Evolutionary conservation across 176 grass and related monocot species (phyloP).

Genomic region (Chloris gayana): DNA sequence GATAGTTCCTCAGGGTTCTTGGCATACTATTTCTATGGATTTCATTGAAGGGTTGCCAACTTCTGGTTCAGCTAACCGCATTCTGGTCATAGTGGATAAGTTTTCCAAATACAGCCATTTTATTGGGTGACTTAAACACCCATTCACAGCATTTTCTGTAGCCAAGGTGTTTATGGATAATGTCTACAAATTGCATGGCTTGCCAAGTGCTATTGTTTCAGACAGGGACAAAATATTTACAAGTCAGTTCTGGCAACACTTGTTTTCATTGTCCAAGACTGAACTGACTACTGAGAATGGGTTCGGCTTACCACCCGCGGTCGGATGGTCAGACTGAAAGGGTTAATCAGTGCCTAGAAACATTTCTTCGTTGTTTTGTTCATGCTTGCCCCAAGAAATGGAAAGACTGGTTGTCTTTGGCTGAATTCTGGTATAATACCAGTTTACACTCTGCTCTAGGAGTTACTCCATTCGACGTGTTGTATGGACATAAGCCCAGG

Average conservation of each 20-base stretch:
- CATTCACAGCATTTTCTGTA: neutral
- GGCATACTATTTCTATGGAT: neutral
- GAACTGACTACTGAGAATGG: neutral
- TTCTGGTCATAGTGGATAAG: neutral
- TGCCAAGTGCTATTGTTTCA: neutral
- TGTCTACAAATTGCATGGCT: neutral
- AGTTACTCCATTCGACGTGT: neutral
- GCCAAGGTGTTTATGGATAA: neutral
- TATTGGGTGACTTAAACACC: neutral
- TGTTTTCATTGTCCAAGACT: accelerated
- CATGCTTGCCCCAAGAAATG: neutral
- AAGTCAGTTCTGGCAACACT: neutral
- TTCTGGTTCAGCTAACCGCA: neutral
- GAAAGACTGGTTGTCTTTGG: neutral
- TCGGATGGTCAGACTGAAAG: neutral
- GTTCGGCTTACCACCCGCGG: neutral
- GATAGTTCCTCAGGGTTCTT: neutral
- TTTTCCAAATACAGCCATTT: neutral
- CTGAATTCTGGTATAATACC: neutral
- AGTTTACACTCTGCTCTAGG: neutral
- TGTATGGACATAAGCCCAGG: neutral
- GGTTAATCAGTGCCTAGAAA: neutral
- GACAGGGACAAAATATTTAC: neutral
- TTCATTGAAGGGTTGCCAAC: neutral
- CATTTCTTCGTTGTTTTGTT: neutral